Evolutionary conservation across 306 rosid genomes (phyloP).

Genomic region (Sechiopsis laciniata): DNA sequence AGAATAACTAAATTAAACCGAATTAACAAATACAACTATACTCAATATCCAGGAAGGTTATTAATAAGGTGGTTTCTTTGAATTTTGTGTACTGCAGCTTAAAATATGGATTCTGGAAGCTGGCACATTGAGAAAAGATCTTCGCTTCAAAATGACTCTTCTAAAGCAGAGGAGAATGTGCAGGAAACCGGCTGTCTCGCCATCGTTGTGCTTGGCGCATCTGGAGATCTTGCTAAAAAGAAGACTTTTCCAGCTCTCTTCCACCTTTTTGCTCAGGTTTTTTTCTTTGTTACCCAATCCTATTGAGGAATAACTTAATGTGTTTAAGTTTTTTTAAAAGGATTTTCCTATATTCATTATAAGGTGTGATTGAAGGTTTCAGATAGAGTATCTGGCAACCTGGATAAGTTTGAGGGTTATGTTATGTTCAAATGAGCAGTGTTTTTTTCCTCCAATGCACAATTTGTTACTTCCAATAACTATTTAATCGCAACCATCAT

Average conservation of each 20-base stretch:
- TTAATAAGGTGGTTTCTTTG: not conserved
- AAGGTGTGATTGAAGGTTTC: not conserved
- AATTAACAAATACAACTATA: no score
- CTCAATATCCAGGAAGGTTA: not conserved
- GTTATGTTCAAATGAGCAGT: not conserved
- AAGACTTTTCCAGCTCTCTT: constrained; percentile 96
- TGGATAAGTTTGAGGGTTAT: constrained; percentile 1
- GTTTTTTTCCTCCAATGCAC: not conserved
- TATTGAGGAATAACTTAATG: not conserved
- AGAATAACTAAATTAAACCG: no score
- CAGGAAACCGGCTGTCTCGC: constrained; percentile 68
- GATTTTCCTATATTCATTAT: not conserved
- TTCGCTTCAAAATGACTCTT: constrained; percentile 32
- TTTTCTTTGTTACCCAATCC: not conserved
- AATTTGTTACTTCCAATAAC: not conserved
- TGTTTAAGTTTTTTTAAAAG: not conserved
- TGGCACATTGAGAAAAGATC: constrained; percentile 58
- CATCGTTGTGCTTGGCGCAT: constrained; percentile 88
- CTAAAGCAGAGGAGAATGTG: constrained; percentile 39
- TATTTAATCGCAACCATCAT: no score
- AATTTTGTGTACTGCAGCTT: constrained; percentile 13
- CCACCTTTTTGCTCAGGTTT: constrained; percentile 74
- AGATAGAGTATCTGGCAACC: not conserved
- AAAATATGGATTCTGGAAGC: constrained; percentile 50
- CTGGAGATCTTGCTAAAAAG: constrained; percentile 98